A percentile compares a stretch with the other conserved stretches of the same genome.
Evolutionary conservation across 257 asterid species (phyloP).

Genomic region (Echites panduratus): DNA sequence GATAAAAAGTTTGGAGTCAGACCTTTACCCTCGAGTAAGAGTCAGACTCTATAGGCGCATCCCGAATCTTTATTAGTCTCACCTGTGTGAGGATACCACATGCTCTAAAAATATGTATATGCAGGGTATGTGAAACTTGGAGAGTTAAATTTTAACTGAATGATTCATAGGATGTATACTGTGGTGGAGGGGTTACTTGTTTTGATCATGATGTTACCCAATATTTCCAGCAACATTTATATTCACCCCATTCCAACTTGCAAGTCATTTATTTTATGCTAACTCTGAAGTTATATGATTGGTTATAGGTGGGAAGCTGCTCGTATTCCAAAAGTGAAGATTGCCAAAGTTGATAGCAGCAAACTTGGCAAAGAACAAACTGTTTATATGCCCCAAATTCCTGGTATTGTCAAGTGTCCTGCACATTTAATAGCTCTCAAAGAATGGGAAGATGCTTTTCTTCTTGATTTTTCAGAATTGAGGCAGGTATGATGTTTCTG

Average conservation of each 20-base stretch:
- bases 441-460: slow-evolving; percentile 92
- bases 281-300: not conserved
- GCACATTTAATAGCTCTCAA: slow-evolving; percentile 69
- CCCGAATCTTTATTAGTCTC: no score
- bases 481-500: slow-evolving; percentile 45
- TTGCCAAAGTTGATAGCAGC: slow-evolving; percentile 47
- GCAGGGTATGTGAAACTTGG: not conserved
- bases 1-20: no score
- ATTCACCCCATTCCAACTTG: not conserved
- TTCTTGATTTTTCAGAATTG: slow-evolving; percentile 73
- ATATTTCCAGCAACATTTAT: not conserved
- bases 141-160: not conserved
- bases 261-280: not conserved
- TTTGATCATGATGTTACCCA: not conserved
- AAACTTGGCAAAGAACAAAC: slow-evolving; percentile 57
- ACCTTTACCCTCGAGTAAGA: no score
- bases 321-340: slow-evolving; percentile 65
- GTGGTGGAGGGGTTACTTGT: not conserved
- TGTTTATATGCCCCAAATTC: slow-evolving; percentile 84
- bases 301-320: slow-evolving; percentile 78
- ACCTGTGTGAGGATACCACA: no score
- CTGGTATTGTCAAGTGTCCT: slow-evolving; percentile 70
- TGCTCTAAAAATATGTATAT: not conserved
- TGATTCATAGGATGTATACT: not conserved
- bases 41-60: no score